These are phyloP conservation scores for Mucor sp. DNA, from an alignment of 371 early-diverging fungal genomes.

Conservation along the genomic window DNA sequence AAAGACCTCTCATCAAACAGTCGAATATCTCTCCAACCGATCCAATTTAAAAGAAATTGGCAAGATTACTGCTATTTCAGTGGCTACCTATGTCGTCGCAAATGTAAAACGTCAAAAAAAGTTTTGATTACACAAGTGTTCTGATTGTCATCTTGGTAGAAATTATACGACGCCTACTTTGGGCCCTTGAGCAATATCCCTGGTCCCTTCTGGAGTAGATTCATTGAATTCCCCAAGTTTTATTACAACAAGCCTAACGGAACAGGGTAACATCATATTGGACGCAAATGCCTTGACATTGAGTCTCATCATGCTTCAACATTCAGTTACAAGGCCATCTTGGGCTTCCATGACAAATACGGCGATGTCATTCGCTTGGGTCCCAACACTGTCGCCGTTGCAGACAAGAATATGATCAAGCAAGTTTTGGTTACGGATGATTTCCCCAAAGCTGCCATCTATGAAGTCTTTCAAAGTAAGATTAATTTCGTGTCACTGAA, in stretches of 20 bases:
- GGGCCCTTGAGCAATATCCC: conserved; percentile 32
- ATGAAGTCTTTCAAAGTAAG: conserved; percentile 21
- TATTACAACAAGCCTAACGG: conserved; percentile 25
- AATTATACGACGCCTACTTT: conserved; percentile 34
- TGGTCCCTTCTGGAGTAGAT: conserved; percentile 30
- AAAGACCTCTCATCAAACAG: background rate
- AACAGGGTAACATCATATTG: conserved; percentile 17
- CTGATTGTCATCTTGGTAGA: conserved; percentile 14
- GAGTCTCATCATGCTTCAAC: background rate
- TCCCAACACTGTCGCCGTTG: conserved; percentile 5
- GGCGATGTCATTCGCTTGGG: conserved; percentile 27
- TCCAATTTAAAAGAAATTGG: conserved; percentile 15
- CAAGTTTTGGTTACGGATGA: conserved; percentile 22
- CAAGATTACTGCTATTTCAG: conserved; percentile 19
- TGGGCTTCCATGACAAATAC: conserved; percentile 14
- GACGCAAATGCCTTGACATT: background rate
- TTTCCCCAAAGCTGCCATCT: conserved; percentile 17
- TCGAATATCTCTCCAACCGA: conserved; percentile 12
- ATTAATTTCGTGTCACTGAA: background rate
- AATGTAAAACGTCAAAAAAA: conserved; percentile 4
- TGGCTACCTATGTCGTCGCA: conserved; percentile 13
- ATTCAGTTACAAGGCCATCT: conserved; percentile 16
- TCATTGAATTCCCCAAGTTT: conserved; percentile 18
- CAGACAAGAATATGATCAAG: conserved; percentile 21
- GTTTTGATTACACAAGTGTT: background rate